phyloP scores from a whole-genome alignment of 495 filamentous ascomycete species.

The Podospora appendiculata region DNA sequence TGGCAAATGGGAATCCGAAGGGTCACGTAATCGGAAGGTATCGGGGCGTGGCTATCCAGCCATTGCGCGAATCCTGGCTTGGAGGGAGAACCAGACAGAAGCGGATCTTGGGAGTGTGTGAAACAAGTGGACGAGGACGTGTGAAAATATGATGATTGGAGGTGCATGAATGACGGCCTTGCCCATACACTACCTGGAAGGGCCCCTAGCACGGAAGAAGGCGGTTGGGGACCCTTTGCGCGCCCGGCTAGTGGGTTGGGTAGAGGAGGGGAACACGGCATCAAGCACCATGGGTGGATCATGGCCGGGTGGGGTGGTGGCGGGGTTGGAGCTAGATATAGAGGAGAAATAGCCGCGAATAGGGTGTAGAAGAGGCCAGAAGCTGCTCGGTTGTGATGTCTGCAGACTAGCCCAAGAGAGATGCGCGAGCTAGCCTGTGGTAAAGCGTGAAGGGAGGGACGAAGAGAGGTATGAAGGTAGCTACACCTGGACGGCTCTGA shows the following conservation, averaged over 20 bases:
- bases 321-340: constrained; percentile 12
- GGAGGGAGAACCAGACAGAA: no score
- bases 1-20: no score
- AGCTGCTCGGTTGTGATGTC: not conserved
- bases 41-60: no score
- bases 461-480: not conserved
- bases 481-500: not conserved
- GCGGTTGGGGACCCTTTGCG: not conserved
- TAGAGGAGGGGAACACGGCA: not conserved
- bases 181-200: not conserved
- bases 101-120: not conserved
- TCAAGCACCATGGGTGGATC: constrained; percentile 6
- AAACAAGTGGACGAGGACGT: not conserved
- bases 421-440: not conserved
- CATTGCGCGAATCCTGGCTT: no score
- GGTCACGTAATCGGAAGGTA: no score
- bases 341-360: constrained; percentile 5
- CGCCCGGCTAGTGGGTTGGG: not conserved
- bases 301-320: constrained; percentile 18
- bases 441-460: not conserved
- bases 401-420: constrained; percentile 2
- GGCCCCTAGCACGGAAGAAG: not conserved
- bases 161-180: not conserved
- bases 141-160: not conserved
- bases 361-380: not conserved